phyloP scores from a whole-genome alignment of 2,329 filamentous ascomycete genomes.

The Didymella keratinophila region DNA sequence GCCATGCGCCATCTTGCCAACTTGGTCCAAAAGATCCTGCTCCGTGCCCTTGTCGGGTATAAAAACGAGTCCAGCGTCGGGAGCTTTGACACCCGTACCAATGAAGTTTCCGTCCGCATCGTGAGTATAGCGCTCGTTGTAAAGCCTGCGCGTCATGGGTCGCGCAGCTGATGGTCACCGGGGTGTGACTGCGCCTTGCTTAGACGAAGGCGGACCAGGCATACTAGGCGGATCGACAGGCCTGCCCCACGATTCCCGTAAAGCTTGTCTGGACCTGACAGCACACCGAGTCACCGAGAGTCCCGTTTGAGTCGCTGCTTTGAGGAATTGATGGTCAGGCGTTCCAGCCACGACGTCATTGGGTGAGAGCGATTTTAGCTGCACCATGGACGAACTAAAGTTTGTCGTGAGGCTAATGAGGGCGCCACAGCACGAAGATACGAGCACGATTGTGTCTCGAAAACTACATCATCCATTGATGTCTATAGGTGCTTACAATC shows the following conservation, averaged over 20 bases:
- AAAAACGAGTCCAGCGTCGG: slow-evolving; percentile 37
- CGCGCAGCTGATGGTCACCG: slow-evolving; percentile 13
- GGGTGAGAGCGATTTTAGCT: background rate
- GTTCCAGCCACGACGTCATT: background rate
- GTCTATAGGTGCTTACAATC: background rate
- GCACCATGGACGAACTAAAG: background rate
- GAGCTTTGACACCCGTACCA: slow-evolving; percentile 32
- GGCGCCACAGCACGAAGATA: background rate
- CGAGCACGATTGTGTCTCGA: background rate
- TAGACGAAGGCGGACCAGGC: slow-evolving; percentile 3
- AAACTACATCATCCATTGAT: background rate
- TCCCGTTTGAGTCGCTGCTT: background rate
- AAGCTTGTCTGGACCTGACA: background rate
- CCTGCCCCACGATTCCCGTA: background rate
- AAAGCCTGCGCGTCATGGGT: slow-evolving; percentile 39
- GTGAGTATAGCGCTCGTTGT: slow-evolving; percentile 41
- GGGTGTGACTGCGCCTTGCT: slow-evolving; percentile 2
- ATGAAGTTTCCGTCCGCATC: slow-evolving; percentile 40
- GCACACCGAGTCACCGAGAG: background rate
- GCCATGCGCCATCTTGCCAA: slow-evolving; percentile 37
- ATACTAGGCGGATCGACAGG: slow-evolving; percentile 10
- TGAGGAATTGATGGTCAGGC: background rate
- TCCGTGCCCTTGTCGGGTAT: slow-evolving; percentile 37
- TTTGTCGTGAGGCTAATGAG: background rate
- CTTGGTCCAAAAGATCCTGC: slow-evolving; percentile 38